Conservation (phyloP, 2,329 filamentous ascomycete species). For the Phaeosphaeriaceae sp. region DNA sequence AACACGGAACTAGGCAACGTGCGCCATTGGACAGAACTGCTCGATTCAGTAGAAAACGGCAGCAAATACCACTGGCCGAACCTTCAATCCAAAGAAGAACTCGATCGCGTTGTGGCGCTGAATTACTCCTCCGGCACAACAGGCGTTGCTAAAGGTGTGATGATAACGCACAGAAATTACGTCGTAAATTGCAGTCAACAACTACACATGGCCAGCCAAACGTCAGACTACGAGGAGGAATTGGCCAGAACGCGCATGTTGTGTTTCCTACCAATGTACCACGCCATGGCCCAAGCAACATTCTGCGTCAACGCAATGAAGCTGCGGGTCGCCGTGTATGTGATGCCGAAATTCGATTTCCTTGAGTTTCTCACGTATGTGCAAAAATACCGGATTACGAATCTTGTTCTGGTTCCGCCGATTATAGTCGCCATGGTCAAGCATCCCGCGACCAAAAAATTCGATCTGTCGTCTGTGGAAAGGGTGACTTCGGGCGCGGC, state of each 20-base stretch:
- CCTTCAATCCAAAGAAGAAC: conserved; percentile 56
- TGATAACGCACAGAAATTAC: conserved; percentile 79
- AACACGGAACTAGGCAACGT: conserved; percentile 49
- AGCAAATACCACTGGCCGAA: conserved; percentile 68
- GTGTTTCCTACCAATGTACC: conserved; percentile 71
- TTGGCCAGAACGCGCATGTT: conserved; percentile 56
- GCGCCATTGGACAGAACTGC: conserved; percentile 68
- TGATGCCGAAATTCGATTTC: conserved; percentile 82
- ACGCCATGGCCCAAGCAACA: conserved; percentile 67
- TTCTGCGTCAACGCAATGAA: conserved; percentile 67
- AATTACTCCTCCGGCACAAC: conserved; percentile 85
- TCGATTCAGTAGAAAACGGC: conserved; percentile 57
- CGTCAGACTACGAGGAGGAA: conserved; percentile 58
- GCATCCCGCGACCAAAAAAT: conserved; percentile 68
- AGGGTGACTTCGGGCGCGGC: conserved; percentile 70
- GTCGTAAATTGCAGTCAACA: conserved; percentile 72
- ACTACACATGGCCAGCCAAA: conserved; percentile 54
- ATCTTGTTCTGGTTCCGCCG: conserved; percentile 73
- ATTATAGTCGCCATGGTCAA: conserved; percentile 77
- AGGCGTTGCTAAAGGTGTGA: conserved; percentile 82
- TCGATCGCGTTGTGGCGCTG: conserved; percentile 66
- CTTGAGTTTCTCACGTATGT: conserved; percentile 71
- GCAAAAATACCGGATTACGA: conserved; percentile 71
- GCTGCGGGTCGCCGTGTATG: conserved; percentile 70
- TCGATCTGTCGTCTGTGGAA: conserved; percentile 71